Conservation (phyloP, 176 grass and related monocot species). For the Poa annua region DNA sequence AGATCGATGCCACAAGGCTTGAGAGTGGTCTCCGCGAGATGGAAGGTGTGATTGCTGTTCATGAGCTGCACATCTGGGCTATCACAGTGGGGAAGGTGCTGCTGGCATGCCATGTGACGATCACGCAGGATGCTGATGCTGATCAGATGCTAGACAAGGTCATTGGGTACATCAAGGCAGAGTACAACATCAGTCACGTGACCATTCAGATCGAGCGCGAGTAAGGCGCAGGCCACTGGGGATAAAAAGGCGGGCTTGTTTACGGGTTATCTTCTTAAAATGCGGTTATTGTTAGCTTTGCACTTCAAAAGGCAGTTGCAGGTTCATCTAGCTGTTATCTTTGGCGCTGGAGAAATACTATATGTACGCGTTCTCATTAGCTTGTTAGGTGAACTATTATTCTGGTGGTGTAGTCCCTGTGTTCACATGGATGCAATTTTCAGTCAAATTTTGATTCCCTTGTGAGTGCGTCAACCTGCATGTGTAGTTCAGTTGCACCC, state of each 20-base stretch:
- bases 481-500: neutral
- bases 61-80: constrained; percentile 98
- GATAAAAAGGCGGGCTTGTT: constrained; percentile 17
- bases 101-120: constrained; percentile 87
- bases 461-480: constrained; percentile 16
- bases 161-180: constrained; percentile 85
- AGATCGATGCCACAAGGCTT: constrained; percentile 82
- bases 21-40: constrained; percentile 78
- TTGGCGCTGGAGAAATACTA: constrained; percentile 26
- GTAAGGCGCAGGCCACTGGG: constrained; percentile 38
- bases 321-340: constrained; percentile 28
- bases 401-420: constrained; percentile 13
- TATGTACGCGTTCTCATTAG: constrained; percentile 27
- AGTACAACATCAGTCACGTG: constrained; percentile 98
- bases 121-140: constrained; percentile 63
- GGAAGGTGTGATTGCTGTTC: constrained; percentile 77
- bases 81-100: constrained; percentile 98
- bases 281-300: neutral
- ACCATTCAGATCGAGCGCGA: constrained; percentile 95
- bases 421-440: constrained; percentile 43
- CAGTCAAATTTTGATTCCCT: constrained; percentile 11
- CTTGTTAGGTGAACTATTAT: constrained; percentile 33
- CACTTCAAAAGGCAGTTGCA: constrained; percentile 4
- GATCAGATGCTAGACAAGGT: constrained; percentile 86
- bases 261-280: neutral